phyloP scores from a whole-genome alignment of 768 basidiomycete genomes.

The Amanita muscaria region DNA sequence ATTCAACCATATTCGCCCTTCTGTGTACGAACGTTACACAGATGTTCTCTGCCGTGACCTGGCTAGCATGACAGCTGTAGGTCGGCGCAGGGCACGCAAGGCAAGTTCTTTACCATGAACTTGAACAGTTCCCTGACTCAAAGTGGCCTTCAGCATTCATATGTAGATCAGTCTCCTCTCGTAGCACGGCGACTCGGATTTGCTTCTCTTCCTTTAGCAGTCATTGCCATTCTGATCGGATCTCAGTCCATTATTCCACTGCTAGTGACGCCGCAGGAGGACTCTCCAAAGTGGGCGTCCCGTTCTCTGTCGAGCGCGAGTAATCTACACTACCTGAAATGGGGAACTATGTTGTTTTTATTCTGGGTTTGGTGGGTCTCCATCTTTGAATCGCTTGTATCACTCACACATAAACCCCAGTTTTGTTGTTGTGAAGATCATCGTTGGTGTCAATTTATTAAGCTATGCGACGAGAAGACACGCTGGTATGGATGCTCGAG shows the following conservation, averaged over 20 bases:
- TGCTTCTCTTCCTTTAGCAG: conserved; percentile 85
- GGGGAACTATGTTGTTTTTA: conserved; percentile 53
- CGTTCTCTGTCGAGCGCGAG: conserved; percentile 38
- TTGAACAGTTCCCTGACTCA: background rate
- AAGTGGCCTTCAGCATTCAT: conserved; percentile 52
- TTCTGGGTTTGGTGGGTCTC: conserved; percentile 80
- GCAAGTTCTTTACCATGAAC: conserved; percentile 23
- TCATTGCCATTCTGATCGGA: conserved; percentile 69
- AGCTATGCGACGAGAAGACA: conserved; percentile 73
- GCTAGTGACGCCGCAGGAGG: conserved; percentile 31
- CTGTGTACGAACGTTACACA: conserved; percentile 89
- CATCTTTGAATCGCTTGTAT: conserved; percentile 5
- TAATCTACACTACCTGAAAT: conserved; percentile 48
- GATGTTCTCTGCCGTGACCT: conserved; percentile 95
- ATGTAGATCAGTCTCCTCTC: conserved; percentile 92
- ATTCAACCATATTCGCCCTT: conserved; percentile 95
- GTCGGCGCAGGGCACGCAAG: conserved; percentile 62
- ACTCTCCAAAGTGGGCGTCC: conserved; percentile 27
- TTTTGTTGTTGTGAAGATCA: conserved; percentile 80
- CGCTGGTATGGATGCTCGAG: conserved; percentile 70
- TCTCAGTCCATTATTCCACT: conserved; percentile 61
- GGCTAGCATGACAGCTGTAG: conserved; percentile 65
- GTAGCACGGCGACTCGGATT: conserved; percentile 93
- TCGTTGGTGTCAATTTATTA: conserved; percentile 84
- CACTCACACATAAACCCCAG: conserved; percentile 26